Base-by-base conservation (phyloP, 108 stramenopile genomes). In the Skeletonema costatum region DNA sequence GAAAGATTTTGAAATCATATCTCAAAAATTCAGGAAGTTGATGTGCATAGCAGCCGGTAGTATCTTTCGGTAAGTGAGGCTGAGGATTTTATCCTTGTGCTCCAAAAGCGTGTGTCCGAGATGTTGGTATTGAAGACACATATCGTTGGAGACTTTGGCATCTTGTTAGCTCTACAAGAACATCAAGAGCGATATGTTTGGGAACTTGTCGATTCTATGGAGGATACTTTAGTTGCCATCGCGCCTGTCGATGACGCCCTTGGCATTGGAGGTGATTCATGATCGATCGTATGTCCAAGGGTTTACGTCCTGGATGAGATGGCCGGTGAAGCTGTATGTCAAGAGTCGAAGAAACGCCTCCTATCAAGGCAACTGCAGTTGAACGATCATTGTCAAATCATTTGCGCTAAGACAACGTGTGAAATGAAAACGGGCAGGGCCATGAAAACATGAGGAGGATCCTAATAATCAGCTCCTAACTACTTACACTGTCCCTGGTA, bases 91-190 rank as follows among this genome's bases (percentile, higher is more conserved):
- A 82, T 93, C 51, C 68, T 90, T 53, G 78, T 91, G 3, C 53
- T 95, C 9, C 94, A 95, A 76, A 95, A 95, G 70, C 73, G n/a
- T n/a, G 82, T 38, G 82, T 95, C 14, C 65, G 80, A 42, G 89
- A 95, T 65, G 80, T 92, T 32, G 80, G 86, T 21, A 88, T 95
- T 67, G 11, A 91, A 90, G n/a, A n/a, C n/a, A 59, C 82, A 87
- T 41, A 85, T 92, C 11, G 89, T 95, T 32, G 92, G 94, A 32
- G 92, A 95, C 67, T 95, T 44, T 95, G 87, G 78, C 94, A 95
- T 59, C 73, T 89, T 30, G 86, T n/a, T 93, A 17, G 85, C 88
- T 35, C 94, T 1, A 63, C 75, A 3, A 81, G n/a, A n/a, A n/a
- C n/a, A n/a, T n/a, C n/a, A 83, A 14, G 92, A 95, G 63, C 77